phyloP scores from a whole-genome alignment of 805 yeast genomes.

The Cyberlindnera meyerae region DNA sequence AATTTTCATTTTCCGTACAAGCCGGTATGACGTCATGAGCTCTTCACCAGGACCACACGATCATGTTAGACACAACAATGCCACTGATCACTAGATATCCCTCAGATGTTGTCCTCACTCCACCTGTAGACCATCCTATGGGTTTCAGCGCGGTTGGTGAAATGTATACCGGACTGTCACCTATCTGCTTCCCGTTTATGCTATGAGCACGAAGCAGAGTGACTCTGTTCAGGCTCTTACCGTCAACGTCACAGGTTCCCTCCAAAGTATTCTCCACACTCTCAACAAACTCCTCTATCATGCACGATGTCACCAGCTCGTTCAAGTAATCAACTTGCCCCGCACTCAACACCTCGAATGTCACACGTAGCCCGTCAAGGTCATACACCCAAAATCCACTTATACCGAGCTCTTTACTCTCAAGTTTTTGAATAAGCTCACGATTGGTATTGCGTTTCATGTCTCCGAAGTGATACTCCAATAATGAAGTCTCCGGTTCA shows the following conservation, averaged over 20 bases:
- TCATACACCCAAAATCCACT: constrained; percentile 14
- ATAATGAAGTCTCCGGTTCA: constrained; percentile 8
- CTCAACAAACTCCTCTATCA: constrained; percentile 1
- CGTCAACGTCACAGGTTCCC: constrained; percentile 12
- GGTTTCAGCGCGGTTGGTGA: constrained; percentile 2
- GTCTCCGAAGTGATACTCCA: constrained; percentile 17
- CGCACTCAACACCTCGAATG: constrained; percentile 39
- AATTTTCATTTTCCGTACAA: no score
- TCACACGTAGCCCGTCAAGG: constrained; percentile 35
- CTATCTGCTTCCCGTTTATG: constrained; percentile 19
- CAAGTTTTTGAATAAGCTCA: neutral
- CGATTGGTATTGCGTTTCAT: neutral
- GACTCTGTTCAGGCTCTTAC: constrained; percentile 7
- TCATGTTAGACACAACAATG: no score
- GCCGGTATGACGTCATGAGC: no score
- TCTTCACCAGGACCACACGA: no score
- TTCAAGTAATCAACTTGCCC: constrained; percentile 40
- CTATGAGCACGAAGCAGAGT: constrained; percentile 19
- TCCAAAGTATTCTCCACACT: constrained; percentile 4
- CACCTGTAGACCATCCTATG: constrained; percentile 3
- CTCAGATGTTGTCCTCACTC: constrained; percentile 4
- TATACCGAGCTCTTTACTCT: neutral
- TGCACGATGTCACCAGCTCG: constrained; percentile 1
- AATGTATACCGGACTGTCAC: constrained; percentile 9
- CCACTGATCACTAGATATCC: no score